Conservation (phyloP, 2,329 filamentous ascomycete genomes). For the Moelleriella libera region DNA sequence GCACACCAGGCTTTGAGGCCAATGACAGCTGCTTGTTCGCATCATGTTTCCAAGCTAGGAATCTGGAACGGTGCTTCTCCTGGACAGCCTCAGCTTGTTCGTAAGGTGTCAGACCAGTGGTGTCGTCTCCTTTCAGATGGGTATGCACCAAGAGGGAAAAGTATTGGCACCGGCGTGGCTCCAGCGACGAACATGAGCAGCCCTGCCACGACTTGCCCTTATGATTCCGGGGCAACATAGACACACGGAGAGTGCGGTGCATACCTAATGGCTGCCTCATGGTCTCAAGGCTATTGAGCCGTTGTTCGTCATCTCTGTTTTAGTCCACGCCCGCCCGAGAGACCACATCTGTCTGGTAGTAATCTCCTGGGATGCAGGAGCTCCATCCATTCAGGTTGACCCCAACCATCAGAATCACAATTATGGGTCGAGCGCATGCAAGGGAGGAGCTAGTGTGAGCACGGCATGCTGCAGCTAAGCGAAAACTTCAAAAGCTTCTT, state of each 20-base stretch:
- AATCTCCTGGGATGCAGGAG: too few relatives aligned
- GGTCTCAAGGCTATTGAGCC: too few relatives aligned
- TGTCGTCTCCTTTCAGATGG: constrained; percentile 12
- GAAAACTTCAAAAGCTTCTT: background rate
- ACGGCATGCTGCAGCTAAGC: too few relatives aligned
- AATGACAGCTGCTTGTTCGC: background rate
- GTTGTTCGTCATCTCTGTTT: too few relatives aligned
- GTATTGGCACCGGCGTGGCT: background rate
- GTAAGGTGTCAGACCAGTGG: constrained; percentile 14
- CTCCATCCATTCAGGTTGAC: too few relatives aligned
- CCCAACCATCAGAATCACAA: too few relatives aligned
- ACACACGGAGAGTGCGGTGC: too few relatives aligned
- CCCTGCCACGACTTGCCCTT: background rate
- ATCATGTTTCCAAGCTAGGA: constrained; percentile 20
- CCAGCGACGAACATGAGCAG: background rate
- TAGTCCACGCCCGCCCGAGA: too few relatives aligned
- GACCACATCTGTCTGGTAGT: too few relatives aligned
- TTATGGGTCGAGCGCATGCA: too few relatives aligned
- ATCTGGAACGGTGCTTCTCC: constrained; percentile 17
- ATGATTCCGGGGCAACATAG: background rate
- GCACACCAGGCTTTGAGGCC: constrained; percentile 29
- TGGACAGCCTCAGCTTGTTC: constrained; percentile 16
- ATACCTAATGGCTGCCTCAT: too few relatives aligned
- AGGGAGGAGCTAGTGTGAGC: too few relatives aligned
- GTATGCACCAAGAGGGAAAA: constrained; percentile 13